Base-by-base conservation (phyloP, 257 asterid species). In the Nicotiana noctiflora region DNA sequence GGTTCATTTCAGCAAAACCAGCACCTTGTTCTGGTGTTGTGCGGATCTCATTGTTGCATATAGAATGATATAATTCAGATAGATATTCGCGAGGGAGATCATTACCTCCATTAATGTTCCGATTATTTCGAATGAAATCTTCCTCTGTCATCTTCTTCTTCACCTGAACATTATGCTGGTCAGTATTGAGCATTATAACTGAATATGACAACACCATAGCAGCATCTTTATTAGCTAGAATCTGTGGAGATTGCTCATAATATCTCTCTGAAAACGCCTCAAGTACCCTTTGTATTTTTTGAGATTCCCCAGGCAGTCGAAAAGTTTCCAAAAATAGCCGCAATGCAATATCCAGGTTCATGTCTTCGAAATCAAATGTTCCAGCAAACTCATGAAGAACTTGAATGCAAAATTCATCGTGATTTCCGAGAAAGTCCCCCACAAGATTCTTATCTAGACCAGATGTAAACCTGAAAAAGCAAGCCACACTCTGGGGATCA, bases 141-240 rank as follows among this genome's bases (percentile, higher is more conserved):
- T 94, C 98, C 87, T 94, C 98, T 0, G 95, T 93, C 98, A 95
- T 95, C 86, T 94, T 95, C 85, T 93, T 93, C 91, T 93, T 95
- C 82, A 95, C 98, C 87, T 93, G 98, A 60, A 91, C 91, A 76
- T 95, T 95, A 75, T 95, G 97, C 84, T 93, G 98, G 86, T 95
- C 98, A 2, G 98, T 95, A 86, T 95, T 95, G 63, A 95, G 92
- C 98, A 95, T 90, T 55, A 95, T 95, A 65, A 95, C 80, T 82
- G 98, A 95, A 86, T 95, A 95, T 13, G 99, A 95, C 82, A 95
- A 86, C 90, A 93, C 83, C 32, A 95, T 91, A 77, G 99, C 97
- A 81, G 97, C 98, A 83, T 95, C 98, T 84, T 91, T 95, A 81
- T 95, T 95, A 68, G 97, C 98, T 81, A 95, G 87, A 72, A 95